A percentile compares a stretch with the other conserved stretches of the same genome.
These are phyloP conservation scores for Ustanciosporium gigantosporum DNA, from an alignment of 1,284 basidiomycete species.

Conservation along the genomic window DNA sequence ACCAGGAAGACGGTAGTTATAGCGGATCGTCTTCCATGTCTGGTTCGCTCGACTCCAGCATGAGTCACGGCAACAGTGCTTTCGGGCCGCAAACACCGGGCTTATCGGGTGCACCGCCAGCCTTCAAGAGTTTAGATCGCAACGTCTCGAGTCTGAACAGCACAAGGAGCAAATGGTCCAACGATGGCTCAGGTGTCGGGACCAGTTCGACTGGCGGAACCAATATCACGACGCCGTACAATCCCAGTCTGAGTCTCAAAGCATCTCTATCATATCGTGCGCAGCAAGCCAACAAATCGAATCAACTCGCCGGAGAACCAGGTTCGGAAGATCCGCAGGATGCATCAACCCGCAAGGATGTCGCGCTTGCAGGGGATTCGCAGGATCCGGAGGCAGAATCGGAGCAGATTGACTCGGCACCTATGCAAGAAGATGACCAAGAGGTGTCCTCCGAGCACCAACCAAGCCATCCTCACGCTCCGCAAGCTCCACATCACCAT, in stretches of 20 bases:
- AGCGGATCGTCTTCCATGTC: conserved; percentile 5
- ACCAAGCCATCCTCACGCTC: background rate
- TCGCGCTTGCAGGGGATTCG: background rate
- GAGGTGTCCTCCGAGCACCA: background rate
- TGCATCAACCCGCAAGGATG: background rate
- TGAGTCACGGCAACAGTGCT: background rate
- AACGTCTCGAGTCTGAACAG: conserved; percentile 34
- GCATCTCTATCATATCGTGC: conserved; percentile 20
- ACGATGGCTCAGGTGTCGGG: conserved; percentile 1
- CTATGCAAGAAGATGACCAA: background rate
- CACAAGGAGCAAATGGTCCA: conserved; percentile 22
- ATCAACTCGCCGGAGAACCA: background rate
- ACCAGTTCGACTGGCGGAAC: conserved; percentile 7
- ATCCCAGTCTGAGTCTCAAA: conserved; percentile 26
- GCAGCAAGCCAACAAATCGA: conserved; percentile 6
- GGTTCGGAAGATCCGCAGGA: background rate
- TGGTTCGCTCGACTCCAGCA: background rate
- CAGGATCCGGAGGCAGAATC: background rate
- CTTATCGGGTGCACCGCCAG: background rate
- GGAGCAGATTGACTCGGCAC: background rate
- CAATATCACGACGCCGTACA: conserved; percentile 24
- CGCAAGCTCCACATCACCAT: conserved; percentile 4
- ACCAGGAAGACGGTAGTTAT: conserved; percentile 2
- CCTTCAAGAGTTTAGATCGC: conserved; percentile 32
- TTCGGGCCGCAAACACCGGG: conserved; percentile 1